These are phyloP conservation scores for Arthonia radiata DNA, from an alignment of 495 filamentous ascomycete species.

Conservation along the genomic window DNA sequence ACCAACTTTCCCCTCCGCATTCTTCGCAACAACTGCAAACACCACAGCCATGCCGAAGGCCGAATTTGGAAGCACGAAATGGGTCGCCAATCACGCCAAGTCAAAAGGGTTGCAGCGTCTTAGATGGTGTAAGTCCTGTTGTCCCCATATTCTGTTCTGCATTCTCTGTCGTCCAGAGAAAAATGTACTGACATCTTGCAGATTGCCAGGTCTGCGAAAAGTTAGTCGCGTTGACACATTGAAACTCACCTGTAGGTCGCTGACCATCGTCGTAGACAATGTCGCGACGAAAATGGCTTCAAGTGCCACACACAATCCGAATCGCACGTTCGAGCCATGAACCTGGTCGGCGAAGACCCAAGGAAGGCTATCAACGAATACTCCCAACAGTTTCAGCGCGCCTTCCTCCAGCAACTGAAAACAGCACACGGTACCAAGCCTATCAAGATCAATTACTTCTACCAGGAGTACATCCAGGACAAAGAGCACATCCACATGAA, in stretches of 20 bases:
- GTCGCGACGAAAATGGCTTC: conserved; percentile 49
- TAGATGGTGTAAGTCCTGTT: conserved; percentile 32
- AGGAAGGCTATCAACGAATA: conserved; percentile 56
- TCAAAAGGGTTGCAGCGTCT: conserved; percentile 66
- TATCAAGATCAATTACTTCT: conserved; percentile 71
- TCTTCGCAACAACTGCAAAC: too few relatives aligned
- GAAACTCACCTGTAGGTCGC: conserved; percentile 7
- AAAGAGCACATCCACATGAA: conserved; percentile 88
- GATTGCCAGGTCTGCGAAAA: conserved; percentile 17
- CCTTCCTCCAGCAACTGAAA: conserved; percentile 50
- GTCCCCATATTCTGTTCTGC: not conserved
- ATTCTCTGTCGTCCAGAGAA: too few relatives aligned
- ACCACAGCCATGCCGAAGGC: conserved; percentile 96
- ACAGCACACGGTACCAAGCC: conserved; percentile 71
- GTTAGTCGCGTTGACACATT: conserved; percentile 27
- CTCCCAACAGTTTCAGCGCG: conserved; percentile 47
- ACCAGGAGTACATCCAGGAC: conserved; percentile 61
- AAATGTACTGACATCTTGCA: too few relatives aligned
- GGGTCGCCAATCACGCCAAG: conserved; percentile 74
- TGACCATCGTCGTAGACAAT: conserved; percentile 2
- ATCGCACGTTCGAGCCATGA: conserved; percentile 30
- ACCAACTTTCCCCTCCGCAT: too few relatives aligned
- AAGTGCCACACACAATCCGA: conserved; percentile 61
- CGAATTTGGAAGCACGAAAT: conserved; percentile 68
- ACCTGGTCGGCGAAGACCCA: not conserved